Evolutionary conservation across 2,329 filamentous ascomycete genomes (phyloP).

Genomic region (Xylariaceae sp.): DNA sequence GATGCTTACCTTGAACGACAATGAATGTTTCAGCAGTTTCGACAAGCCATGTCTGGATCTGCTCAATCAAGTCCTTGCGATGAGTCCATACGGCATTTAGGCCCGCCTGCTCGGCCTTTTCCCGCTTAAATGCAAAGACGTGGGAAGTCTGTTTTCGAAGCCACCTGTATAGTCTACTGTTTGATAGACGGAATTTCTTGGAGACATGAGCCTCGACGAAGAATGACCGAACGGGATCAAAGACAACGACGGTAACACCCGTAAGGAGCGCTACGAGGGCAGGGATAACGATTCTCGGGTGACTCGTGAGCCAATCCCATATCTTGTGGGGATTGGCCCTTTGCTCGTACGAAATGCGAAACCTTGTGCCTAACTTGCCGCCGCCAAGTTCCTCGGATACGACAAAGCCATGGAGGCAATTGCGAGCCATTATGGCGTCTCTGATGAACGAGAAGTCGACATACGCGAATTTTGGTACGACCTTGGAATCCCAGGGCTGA

Average conservation of each 20-base stretch:
- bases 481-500: conserved; percentile 83
- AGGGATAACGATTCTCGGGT: conserved; percentile 86
- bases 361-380: conserved; percentile 69
- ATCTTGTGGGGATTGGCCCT: conserved; percentile 75
- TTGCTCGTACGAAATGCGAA: conserved; percentile 82
- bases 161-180: conserved; percentile 76
- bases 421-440: conserved; percentile 83
- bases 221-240: conserved; percentile 91
- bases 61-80: conserved; percentile 75
- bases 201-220: conserved; percentile 89
- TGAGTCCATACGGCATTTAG: conserved; percentile 86
- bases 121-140: conserved; percentile 57
- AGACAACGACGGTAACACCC: conserved; percentile 79
- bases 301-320: conserved; percentile 81
- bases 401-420: conserved; percentile 84
- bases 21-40: conserved; percentile 91
- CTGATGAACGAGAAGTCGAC: conserved; percentile 73
- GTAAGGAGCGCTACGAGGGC: conserved; percentile 77
- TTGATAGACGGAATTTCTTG: conserved; percentile 68
- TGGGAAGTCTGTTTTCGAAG: conserved; percentile 70
- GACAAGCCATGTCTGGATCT: conserved; percentile 80
- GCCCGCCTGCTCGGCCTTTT: conserved; percentile 62
- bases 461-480: conserved; percentile 74
- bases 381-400: conserved; percentile 69
- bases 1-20: conserved; percentile 66